These are phyloP conservation scores for Psophocarpus tetragonolobus DNA, from an alignment of 306 rosid species.

Conservation along the genomic window DNA sequence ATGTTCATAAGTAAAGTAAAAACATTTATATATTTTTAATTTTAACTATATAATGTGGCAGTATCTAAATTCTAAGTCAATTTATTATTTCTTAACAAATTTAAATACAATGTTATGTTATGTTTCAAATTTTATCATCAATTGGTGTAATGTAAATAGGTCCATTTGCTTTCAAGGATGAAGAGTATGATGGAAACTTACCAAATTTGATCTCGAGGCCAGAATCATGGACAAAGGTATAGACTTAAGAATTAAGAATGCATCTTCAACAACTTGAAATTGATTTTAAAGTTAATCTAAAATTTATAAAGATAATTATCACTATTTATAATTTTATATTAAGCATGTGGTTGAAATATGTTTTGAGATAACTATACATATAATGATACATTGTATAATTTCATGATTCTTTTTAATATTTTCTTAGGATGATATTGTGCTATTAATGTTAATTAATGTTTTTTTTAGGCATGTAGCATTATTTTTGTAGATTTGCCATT, in stretches of 20 bases:
- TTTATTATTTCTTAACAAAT: background rate
- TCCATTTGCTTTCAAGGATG: constrained; percentile 45
- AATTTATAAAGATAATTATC: background rate
- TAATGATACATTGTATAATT: background rate
- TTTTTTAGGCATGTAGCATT: constrained; percentile 46
- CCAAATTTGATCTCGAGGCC: constrained; percentile 57
- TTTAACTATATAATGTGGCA: background rate
- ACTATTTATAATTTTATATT: background rate
- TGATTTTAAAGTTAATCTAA: background rate
- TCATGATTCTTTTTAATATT: background rate
- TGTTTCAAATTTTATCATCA: background rate
- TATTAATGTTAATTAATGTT: background rate
- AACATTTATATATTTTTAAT: background rate
- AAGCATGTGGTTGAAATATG: background rate
- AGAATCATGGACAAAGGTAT: constrained; percentile 73
- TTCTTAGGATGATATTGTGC: background rate
- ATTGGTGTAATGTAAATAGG: constrained; percentile 45
- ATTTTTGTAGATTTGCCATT: constrained; percentile 61
- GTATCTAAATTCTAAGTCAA: background rate
- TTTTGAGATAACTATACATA: constrained; percentile 3
- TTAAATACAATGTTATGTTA: too few species aligned
- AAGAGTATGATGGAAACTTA: constrained; percentile 50
- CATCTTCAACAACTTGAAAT: background rate
- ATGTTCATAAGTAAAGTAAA: background rate
- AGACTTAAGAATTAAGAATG: background rate